These are phyloP conservation scores for Daldinia childiae DNA, from an alignment of 495 filamentous ascomycete species.

Conservation along the genomic window DNA sequence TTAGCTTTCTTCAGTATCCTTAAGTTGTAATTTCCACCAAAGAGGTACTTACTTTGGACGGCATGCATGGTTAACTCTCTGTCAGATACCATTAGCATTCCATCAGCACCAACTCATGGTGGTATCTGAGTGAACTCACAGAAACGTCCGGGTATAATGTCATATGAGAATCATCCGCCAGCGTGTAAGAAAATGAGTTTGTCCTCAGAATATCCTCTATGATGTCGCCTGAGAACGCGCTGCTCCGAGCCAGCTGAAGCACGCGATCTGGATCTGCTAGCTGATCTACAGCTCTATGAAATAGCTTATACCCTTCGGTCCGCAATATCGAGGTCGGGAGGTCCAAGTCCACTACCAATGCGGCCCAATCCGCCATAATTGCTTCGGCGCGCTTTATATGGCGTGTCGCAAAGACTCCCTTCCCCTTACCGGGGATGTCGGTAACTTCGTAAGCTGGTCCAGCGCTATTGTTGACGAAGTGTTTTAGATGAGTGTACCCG, in stretches of 20 bases:
- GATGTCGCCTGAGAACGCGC: conserved; percentile 43
- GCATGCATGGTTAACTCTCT: conserved; percentile 56
- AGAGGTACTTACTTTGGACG: conserved; percentile 50
- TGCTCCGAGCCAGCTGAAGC: conserved; percentile 47
- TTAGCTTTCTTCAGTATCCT: neutral
- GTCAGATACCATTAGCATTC: neutral
- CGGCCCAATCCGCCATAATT: conserved; percentile 53
- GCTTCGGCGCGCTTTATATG: conserved; percentile 44
- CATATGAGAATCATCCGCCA: conserved; percentile 48
- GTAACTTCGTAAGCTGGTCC: conserved; percentile 43
- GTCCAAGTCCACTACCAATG: conserved; percentile 47
- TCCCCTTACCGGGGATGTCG: conserved; percentile 52
- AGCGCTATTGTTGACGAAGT: conserved; percentile 4
- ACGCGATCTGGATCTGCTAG: conserved; percentile 47
- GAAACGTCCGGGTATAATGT: conserved; percentile 51
- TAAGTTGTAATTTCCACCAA: neutral
- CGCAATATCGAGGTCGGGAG: conserved; percentile 48
- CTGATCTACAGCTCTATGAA: conserved; percentile 49
- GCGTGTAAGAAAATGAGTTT: conserved; percentile 49
- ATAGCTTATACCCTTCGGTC: conserved; percentile 43
- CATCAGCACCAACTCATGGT: neutral
- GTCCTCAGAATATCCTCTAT: conserved; percentile 55
- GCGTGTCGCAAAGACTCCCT: conserved; percentile 50
- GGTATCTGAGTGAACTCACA: conserved; percentile 31
- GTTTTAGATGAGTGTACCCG: conserved; percentile 21